Evolutionary conservation across 2,329 filamentous ascomycete genomes (phyloP).

Genomic region (Stylonectria norvegica): DNA sequence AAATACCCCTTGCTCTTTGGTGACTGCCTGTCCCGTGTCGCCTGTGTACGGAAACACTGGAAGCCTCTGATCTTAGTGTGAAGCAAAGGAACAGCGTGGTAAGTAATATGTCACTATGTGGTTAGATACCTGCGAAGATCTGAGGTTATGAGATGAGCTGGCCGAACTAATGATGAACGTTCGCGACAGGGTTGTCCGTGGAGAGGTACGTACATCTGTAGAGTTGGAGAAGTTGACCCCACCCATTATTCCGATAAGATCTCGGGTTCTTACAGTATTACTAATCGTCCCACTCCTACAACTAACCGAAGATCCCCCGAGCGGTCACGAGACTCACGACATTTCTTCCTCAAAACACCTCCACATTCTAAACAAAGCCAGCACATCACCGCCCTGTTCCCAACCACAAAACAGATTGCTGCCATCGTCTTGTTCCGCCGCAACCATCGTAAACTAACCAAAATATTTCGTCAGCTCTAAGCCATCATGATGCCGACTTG

Average conservation of each 20-base stretch:
- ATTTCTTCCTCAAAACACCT: slow-evolving; percentile 24
- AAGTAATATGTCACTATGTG: no score
- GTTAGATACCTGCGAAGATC: no score
- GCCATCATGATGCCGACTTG: slow-evolving; percentile 37
- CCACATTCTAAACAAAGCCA: slow-evolving; percentile 10
- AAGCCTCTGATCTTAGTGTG: no score
- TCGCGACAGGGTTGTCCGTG: no score
- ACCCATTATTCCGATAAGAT: slow-evolving; percentile 21
- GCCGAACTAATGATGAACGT: no score
- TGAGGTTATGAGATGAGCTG: no score
- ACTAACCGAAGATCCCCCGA: slow-evolving; percentile 16
- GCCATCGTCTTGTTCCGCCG: slow-evolving; percentile 13
- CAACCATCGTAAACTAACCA: slow-evolving; percentile 24
- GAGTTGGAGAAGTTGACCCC: slow-evolving; percentile 8
- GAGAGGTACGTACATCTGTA: no score
- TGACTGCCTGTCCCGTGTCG: no score
- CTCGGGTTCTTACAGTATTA: no score
- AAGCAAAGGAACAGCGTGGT: no score
- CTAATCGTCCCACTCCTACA: no score
- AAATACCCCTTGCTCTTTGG: background rate
- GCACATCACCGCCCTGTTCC: slow-evolving; percentile 9
- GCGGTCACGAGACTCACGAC: slow-evolving; percentile 26
- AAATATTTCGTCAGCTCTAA: slow-evolving; percentile 15
- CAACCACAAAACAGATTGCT: slow-evolving; percentile 7
- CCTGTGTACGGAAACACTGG: no score